Evolutionary conservation across 2,329 filamentous ascomycete genomes (phyloP).

Genomic region (Xylaria multiplex): DNA sequence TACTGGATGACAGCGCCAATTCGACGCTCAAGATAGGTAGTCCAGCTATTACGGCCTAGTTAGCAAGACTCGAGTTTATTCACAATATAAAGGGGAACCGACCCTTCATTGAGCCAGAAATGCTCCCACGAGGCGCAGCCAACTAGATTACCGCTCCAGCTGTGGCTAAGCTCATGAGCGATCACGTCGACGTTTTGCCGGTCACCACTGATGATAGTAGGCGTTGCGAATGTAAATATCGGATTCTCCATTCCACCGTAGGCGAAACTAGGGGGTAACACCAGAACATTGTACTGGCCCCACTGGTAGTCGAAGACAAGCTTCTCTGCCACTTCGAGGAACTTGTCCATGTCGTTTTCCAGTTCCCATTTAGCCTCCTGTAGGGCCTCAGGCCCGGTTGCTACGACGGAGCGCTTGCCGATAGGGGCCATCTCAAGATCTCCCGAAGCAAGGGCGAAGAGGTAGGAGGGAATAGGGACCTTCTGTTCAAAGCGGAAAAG

Average conservation of each 20-base stretch:
- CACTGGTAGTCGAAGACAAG: constrained; percentile 88
- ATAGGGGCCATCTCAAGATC: constrained; percentile 88
- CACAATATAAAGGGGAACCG: not conserved
- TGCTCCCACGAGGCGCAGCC: constrained; percentile 84
- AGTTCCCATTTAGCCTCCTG: constrained; percentile 89
- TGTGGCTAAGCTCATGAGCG: constrained; percentile 75
- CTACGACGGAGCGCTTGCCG: constrained; percentile 84
- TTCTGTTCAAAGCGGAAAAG: constrained; percentile 89
- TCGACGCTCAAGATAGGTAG: constrained; percentile 89
- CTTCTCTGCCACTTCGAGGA: constrained; percentile 85
- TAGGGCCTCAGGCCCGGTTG: constrained; percentile 88
- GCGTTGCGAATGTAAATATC: constrained; percentile 93
- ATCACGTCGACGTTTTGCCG: constrained; percentile 95
- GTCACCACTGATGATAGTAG: constrained; percentile 91
- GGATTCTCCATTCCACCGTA: constrained; percentile 95
- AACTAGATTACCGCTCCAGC: constrained; percentile 90
- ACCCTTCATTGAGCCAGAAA: constrained; percentile 77
- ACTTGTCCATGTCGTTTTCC: constrained; percentile 89
- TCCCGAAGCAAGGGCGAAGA: constrained; percentile 90
- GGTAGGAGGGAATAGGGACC: constrained; percentile 91
- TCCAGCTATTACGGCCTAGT: constrained; percentile 66
- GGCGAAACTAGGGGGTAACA: constrained; percentile 89
- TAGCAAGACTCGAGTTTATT: constrained; percentile 5
- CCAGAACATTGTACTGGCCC: constrained; percentile 94
- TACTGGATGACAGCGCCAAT: constrained; percentile 77